A percentile compares a stretch with the other conserved stretches of the same genome.
phyloP scores from a whole-genome alignment of 495 filamentous ascomycete genomes.

The Podospora pseudoanserina region DNA sequence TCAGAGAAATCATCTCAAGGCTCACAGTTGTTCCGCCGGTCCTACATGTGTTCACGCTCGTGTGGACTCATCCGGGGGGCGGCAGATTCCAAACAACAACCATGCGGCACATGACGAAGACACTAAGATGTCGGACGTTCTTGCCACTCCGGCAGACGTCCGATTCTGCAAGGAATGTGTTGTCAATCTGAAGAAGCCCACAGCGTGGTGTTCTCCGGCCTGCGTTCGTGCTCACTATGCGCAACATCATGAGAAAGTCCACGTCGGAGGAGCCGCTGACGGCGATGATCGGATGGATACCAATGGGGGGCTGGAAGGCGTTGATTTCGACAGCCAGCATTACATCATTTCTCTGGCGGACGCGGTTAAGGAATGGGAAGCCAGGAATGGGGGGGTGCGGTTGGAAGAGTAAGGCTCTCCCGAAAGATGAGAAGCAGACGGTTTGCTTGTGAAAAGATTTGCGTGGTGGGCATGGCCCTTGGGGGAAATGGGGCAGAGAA shows the following conservation, averaged over 20 bases:
- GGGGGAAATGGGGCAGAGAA: too few species aligned
- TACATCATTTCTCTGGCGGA: not conserved
- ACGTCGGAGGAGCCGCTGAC: slow-evolving; percentile 32
- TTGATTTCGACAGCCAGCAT: not conserved
- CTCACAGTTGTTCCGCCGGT: slow-evolving; percentile 29
- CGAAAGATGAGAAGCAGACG: not conserved
- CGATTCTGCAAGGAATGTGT: slow-evolving; percentile 45
- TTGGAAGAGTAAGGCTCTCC: not conserved
- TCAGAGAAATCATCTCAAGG: slow-evolving; percentile 21
- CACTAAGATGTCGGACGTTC: not conserved
- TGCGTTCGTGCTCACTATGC: slow-evolving; percentile 42
- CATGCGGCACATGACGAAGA: slow-evolving; percentile 5
- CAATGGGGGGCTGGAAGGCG: slow-evolving; percentile 14
- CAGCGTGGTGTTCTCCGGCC: slow-evolving; percentile 38
- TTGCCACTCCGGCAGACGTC: not conserved
- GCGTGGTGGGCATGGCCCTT: too few species aligned
- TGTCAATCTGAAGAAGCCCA: slow-evolving; percentile 27
- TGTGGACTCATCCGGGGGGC: slow-evolving; percentile 3
- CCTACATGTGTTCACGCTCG: slow-evolving; percentile 21
- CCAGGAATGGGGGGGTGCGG: slow-evolving; percentile 18
- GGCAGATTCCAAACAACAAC: slow-evolving; percentile 8
- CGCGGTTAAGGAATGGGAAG: slow-evolving; percentile 37
- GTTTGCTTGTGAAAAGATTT: too few species aligned
- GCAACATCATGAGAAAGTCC: slow-evolving; percentile 39
- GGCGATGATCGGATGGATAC: slow-evolving; percentile 17